Percentiles rank a stretch among this genome's conserved stretches.
phyloP scores from a whole-genome alignment of 2,329 filamentous ascomycete species.

The Pseudogymnoascus sp. region DNA sequence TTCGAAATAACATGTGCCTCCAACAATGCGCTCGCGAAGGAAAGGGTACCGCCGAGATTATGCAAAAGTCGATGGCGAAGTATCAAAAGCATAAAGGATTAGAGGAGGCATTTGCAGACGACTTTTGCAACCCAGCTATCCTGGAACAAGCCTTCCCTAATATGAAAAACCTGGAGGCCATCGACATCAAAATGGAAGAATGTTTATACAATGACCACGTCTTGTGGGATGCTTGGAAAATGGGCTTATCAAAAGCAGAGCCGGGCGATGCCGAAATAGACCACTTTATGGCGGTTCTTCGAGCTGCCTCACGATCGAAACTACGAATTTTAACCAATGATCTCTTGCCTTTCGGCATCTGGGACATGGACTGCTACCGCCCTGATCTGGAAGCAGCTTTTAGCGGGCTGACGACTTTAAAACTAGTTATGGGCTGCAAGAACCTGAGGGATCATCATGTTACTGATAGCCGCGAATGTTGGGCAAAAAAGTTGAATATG shows the following conservation, averaged over 20 bases:
- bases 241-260: constrained; percentile 5
- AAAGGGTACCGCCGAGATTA: constrained; percentile 22
- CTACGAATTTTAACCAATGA: not conserved
- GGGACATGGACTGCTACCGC: not conserved
- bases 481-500: not conserved
- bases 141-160: constrained; percentile 17
- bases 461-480: not conserved
- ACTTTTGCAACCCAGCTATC: constrained; percentile 15
- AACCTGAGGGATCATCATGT: not conserved
- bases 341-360: not conserved
- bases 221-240: constrained; percentile 2
- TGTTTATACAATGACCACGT: constrained; percentile 1
- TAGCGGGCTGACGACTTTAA: not conserved
- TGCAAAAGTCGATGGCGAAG: constrained; percentile 26
- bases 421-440: not conserved
- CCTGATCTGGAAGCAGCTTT: not conserved
- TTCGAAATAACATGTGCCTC: constrained; percentile 26
- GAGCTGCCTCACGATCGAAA: not conserved
- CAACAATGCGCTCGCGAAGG: constrained; percentile 22
- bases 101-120: constrained; percentile 22
- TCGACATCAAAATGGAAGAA: constrained; percentile 17
- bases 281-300: constrained; percentile 9
- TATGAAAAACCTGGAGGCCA: constrained; percentile 18
- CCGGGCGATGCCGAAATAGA: not conserved
- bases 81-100: constrained; percentile 26